Percentiles rank a stretch among this genome's conserved stretches.
Evolutionary conservation across 495 filamentous ascomycete species (phyloP).

Genomic region (Aspergillus biplanus): DNA sequence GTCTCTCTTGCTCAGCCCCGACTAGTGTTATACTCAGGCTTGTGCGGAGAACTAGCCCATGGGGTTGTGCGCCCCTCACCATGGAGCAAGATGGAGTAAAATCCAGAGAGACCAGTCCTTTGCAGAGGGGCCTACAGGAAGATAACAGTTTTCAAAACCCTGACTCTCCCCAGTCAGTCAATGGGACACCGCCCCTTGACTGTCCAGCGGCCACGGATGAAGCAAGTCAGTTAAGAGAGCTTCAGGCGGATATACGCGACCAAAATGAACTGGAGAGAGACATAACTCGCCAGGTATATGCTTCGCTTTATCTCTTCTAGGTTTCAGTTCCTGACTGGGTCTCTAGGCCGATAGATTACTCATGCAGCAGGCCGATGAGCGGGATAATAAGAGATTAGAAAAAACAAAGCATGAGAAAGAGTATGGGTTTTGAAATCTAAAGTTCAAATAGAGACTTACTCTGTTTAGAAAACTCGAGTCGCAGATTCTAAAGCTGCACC

Average conservation of each 20-base stretch:
- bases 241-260: slow-evolving; percentile 76
- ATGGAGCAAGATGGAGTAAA: too few species aligned
- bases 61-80: too few species aligned
- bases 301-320: background rate
- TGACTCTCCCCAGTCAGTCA: too few species aligned
- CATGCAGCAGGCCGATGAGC: slow-evolving; percentile 81
- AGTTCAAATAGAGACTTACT: slow-evolving; percentile 18
- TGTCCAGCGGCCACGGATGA: slow-evolving; percentile 40
- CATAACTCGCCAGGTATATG: slow-evolving; percentile 57
- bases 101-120: too few species aligned
- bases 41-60: too few species aligned
- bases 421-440: slow-evolving; percentile 30
- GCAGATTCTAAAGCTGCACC: slow-evolving; percentile 53
- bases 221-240: slow-evolving; percentile 62
- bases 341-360: slow-evolving; percentile 73
- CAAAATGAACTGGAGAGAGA: slow-evolving; percentile 86
- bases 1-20: too few species aligned
- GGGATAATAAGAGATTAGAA: slow-evolving; percentile 83
- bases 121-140: too few species aligned
- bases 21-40: too few species aligned
- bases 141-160: too few species aligned
- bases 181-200: background rate
- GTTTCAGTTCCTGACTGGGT: slow-evolving; percentile 13
- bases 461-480: slow-evolving; percentile 45
- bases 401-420: slow-evolving; percentile 68